Evolutionary conservation across 2,329 filamentous ascomycete genomes (phyloP).

Genomic region (Eutypa lata): DNA sequence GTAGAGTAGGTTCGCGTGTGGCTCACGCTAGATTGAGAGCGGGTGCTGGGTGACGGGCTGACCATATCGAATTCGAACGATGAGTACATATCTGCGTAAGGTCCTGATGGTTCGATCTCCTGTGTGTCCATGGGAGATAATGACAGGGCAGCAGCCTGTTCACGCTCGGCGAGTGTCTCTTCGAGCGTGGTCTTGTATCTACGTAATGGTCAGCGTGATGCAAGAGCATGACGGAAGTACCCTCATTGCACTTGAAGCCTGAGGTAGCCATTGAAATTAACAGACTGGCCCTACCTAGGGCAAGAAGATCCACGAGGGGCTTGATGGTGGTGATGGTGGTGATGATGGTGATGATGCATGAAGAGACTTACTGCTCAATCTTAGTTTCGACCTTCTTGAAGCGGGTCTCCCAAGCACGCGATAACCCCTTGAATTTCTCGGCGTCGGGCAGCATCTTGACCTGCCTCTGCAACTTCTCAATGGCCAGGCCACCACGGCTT

Average conservation of each 20-base stretch:
- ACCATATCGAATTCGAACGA: constrained; percentile 11
- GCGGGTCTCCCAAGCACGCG: constrained; percentile 19
- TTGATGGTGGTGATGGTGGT: no score
- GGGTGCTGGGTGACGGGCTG: constrained; percentile 20
- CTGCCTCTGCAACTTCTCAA: constrained; percentile 22
- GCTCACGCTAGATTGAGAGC: constrained; percentile 14
- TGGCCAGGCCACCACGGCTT: constrained; percentile 17
- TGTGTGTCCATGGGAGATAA: constrained; percentile 21
- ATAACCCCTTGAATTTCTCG: constrained; percentile 19
- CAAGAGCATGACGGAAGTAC: not conserved
- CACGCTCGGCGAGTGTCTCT: constrained; percentile 14
- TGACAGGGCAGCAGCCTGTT: constrained; percentile 8
- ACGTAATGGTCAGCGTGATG: constrained; percentile 1
- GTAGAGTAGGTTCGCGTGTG: constrained; percentile 17
- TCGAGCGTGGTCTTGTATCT: constrained; percentile 12
- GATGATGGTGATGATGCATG: no score
- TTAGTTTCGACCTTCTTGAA: constrained; percentile 20
- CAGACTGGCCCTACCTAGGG: no score
- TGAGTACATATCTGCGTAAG: constrained; percentile 9
- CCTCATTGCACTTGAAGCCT: not conserved
- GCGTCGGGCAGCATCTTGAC: constrained; percentile 22
- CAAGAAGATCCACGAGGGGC: no score
- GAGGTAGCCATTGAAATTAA: not conserved
- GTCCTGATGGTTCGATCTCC: constrained; percentile 21
- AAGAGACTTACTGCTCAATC: constrained; percentile 17